Evolutionary conservation across 495 filamentous ascomycete genomes (phyloP).

Genomic region (Penicillium maclennaniae): DNA sequence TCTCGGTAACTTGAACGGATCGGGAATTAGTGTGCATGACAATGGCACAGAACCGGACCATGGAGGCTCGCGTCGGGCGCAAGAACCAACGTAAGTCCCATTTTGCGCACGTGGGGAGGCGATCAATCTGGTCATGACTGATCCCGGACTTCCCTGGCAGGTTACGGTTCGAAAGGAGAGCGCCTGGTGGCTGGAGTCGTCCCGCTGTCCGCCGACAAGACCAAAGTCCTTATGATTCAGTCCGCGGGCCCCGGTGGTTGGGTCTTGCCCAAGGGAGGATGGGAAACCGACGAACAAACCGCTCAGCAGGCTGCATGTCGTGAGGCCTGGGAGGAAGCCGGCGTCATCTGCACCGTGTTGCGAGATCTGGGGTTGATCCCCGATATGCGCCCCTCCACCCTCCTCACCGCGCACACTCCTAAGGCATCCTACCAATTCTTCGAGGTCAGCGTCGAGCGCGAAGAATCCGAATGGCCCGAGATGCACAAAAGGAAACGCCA

Average conservation of each 20-base stretch:
- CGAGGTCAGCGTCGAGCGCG: constrained; percentile 75
- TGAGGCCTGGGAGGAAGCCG: constrained; percentile 98
- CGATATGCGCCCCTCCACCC: constrained; percentile 62
- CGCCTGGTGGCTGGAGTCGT: constrained; percentile 94
- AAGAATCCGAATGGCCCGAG: constrained; percentile 89
- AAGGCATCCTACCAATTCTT: constrained; percentile 84
- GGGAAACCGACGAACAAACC: constrained; percentile 86
- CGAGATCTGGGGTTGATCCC: constrained; percentile 81
- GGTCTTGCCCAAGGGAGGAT: constrained; percentile 97
- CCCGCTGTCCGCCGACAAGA: constrained; percentile 69
- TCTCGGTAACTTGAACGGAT: constrained; percentile 4
- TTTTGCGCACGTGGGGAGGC: constrained; percentile 18
- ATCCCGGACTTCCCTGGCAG: constrained; percentile 39
- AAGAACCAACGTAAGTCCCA: constrained; percentile 69
- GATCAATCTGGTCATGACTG: constrained; percentile 12
- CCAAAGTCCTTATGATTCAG: constrained; percentile 86
- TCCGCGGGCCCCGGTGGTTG: constrained; percentile 84
- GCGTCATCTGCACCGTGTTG: constrained; percentile 76
- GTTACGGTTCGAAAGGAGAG: constrained; percentile 88
- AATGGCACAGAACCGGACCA: constrained; percentile 62
- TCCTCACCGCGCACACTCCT: constrained; percentile 60
- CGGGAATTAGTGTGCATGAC: constrained; percentile 24
- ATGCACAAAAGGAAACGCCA: constrained; percentile 82
- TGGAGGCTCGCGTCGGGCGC: constrained; percentile 74
- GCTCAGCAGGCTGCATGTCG: constrained; percentile 64